Base-by-base conservation (phyloP, 2,329 filamentous ascomycete genomes). In the Aspergillus fijiensis region DNA sequence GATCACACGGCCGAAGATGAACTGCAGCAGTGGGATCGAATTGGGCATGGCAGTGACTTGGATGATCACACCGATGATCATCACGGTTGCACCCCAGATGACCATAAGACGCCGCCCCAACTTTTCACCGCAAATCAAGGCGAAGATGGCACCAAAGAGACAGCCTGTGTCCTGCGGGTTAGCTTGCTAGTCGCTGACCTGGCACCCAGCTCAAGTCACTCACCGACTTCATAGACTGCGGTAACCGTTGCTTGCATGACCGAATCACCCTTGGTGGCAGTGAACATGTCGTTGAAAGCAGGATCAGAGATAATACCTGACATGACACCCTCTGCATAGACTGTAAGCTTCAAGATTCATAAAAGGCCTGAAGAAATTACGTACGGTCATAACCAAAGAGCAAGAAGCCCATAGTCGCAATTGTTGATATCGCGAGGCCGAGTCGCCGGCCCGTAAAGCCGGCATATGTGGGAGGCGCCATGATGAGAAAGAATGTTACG, bases 401-500 rank as follows among this genome's bases (percentile, higher is more conserved):
- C 35, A 87, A 71, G 75, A 87, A 87, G 21, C 84, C 86, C 53
- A 84, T 87, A 0, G 86, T 88, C 4, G 86, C 85, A 25, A 89
- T 81, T n/a, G 82, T 80, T 1, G 87, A 87, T 50, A 89, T 81
- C 47, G 81, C 77, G 61, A 87, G 67, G 21, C 82, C 84, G 55
- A 89, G 79, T 39, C 76, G 77, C 65, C 78, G 80, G 70, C 87
- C 87, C 42, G 81, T 82, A 60, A 88, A 77, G 73, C 86, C 86
- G 71, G 84, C 82, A 69, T 80, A 88, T 21, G 70, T 81, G 64
- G 53, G 53, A 31, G 82, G 80, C 64, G 81, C 77, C 82, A 85
- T 85, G 47, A 33, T 69, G 63, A 25, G 25, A 29, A 16, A 21
- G 48, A 14, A 25, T 39, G 16, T 45, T 45, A 55, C 48, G n/a